These are phyloP conservation scores for Cytospora chrysosperma DNA, from an alignment of 2,329 filamentous ascomycete species.

Conservation along the genomic window DNA sequence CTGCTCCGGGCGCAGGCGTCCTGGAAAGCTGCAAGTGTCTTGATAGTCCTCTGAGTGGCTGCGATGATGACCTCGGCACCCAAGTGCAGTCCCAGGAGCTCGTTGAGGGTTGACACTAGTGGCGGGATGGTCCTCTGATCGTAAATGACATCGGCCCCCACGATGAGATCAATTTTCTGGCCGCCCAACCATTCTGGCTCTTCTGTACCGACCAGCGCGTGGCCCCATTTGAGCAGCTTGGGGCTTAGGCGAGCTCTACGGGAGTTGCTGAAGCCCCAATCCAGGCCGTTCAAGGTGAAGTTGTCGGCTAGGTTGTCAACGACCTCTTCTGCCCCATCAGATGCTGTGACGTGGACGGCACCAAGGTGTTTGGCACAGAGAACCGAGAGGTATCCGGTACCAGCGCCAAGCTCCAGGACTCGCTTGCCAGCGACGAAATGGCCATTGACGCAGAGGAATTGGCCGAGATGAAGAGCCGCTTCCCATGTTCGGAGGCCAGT, in stretches of 20 bases:
- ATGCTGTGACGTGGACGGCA: conserved; percentile 61
- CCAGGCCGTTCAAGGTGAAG: conserved; percentile 65
- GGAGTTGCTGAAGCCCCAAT: conserved; percentile 31
- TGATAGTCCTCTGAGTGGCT: conserved; percentile 64
- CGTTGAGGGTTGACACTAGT: conserved; percentile 62
- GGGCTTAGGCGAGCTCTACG: conserved; percentile 44
- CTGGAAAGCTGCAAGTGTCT: conserved; percentile 8
- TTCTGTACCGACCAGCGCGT: conserved; percentile 57
- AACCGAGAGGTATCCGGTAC: conserved; percentile 74
- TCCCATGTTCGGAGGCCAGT: conserved; percentile 82
- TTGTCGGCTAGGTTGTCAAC: conserved; percentile 67
- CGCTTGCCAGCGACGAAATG: conserved; percentile 51
- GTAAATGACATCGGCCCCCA: conserved; percentile 80
- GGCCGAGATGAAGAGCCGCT: conserved; percentile 70
- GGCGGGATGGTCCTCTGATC: conserved; percentile 62
- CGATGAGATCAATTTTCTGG: conserved; percentile 57
- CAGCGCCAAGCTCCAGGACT: conserved; percentile 71
- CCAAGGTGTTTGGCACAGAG: conserved; percentile 68
- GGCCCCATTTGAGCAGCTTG: conserved; percentile 65
- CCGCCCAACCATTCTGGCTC: conserved; percentile 52
- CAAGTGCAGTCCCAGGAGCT: conserved; percentile 59
- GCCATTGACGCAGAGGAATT: conserved; percentile 58
- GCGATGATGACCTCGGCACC: conserved; percentile 62
- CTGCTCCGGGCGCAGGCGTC: conserved; percentile 7
- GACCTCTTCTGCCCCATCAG: conserved; percentile 73